These are phyloP conservation scores for Phytopythium delawarense DNA, from an alignment of 352 stramenopile species.

Conservation along the genomic window DNA sequence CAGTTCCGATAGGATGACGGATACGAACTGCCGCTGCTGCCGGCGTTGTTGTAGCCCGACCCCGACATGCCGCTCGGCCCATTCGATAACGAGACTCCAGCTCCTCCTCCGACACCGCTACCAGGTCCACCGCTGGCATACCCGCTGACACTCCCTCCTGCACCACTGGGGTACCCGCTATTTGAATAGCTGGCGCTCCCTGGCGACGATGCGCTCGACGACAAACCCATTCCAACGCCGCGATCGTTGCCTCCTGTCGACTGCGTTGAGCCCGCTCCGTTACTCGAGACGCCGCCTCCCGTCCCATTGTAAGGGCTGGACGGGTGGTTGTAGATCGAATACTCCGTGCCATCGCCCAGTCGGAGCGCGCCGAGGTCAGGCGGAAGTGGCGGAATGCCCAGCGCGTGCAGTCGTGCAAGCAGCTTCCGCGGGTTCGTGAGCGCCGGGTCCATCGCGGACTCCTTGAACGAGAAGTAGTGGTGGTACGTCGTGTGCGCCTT, in stretches of 20 bases:
- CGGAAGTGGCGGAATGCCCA: conserved; percentile 91
- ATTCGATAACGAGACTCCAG: conserved; percentile 22
- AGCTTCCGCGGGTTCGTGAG: conserved; percentile 82
- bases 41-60: conserved; percentile 14
- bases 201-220: conserved; percentile 20
- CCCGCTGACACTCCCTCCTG: conserved; percentile 10
- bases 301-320: conserved; percentile 55
- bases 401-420: conserved; percentile 85
- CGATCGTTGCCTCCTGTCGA: conserved; percentile 26
- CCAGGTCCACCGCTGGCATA: conserved; percentile 20
- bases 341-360: conserved; percentile 53
- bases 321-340: conserved; percentile 79
- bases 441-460: conserved; percentile 79
- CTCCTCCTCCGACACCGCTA: conserved; percentile 13
- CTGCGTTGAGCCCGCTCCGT: conserved; percentile 11
- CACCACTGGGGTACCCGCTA: conserved; percentile 2
- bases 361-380: conserved; percentile 86
- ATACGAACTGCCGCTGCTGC: conserved; percentile 25
- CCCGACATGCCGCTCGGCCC: background rate
- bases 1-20: conserved; percentile 67
- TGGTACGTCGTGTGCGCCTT: conserved; percentile 61
- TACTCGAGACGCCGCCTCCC: conserved; percentile 10
- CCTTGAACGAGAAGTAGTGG: conserved; percentile 73
- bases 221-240: conserved; percentile 8
- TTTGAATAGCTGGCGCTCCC: conserved; percentile 23